Evolutionary conservation across 2,329 filamentous ascomycete genomes (phyloP).

Genomic region (Hymenotorrendiella dingleyae): DNA sequence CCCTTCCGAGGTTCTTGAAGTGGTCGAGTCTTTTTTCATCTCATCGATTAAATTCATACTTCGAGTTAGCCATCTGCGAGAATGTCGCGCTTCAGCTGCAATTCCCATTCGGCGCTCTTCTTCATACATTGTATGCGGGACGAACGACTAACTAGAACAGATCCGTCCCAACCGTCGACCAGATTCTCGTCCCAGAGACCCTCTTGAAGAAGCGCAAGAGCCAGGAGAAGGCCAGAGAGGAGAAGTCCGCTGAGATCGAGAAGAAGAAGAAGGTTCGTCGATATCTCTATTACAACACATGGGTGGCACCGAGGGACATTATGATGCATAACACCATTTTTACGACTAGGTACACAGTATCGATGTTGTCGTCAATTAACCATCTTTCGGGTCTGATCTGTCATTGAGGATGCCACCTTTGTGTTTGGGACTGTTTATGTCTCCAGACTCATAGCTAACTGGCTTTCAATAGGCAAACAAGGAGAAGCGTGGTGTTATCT

Average conservation of each 20-base stretch:
- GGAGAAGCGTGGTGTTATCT: slow-evolving; percentile 97
- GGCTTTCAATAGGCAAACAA: slow-evolving; percentile 72
- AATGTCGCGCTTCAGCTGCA: slow-evolving; percentile 90
- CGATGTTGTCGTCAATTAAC: slow-evolving; percentile 98
- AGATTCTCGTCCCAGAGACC: slow-evolving; percentile 97
- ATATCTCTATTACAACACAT: slow-evolving; percentile 18
- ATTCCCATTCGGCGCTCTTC: slow-evolving; percentile 80
- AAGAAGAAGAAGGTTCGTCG: slow-evolving; percentile 77
- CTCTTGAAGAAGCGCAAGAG: slow-evolving; percentile 99
- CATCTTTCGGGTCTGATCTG: slow-evolving; percentile 98
- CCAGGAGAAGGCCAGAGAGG: slow-evolving; percentile 97
- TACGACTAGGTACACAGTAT: slow-evolving; percentile 82
- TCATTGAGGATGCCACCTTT: slow-evolving; percentile 22
- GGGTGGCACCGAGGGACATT: slow-evolving; percentile 36
- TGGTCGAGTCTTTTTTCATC: slow-evolving; percentile 30
- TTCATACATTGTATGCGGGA: slow-evolving; percentile 60
- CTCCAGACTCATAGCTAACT: slow-evolving; percentile 32
- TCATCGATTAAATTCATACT: slow-evolving; percentile 74
- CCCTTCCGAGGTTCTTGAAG: slow-evolving; percentile 20
- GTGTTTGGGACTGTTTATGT: slow-evolving; percentile 8
- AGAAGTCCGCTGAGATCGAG: slow-evolving; percentile 70
- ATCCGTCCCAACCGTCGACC: slow-evolving; percentile 87
- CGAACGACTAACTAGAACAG: slow-evolving; percentile 75
- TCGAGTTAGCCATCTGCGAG: slow-evolving; percentile 83
- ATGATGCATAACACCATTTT: slow-evolving; percentile 84